phyloP scores from a whole-genome alignment of 148 eudicot species.

The Arbutus unedo region DNA sequence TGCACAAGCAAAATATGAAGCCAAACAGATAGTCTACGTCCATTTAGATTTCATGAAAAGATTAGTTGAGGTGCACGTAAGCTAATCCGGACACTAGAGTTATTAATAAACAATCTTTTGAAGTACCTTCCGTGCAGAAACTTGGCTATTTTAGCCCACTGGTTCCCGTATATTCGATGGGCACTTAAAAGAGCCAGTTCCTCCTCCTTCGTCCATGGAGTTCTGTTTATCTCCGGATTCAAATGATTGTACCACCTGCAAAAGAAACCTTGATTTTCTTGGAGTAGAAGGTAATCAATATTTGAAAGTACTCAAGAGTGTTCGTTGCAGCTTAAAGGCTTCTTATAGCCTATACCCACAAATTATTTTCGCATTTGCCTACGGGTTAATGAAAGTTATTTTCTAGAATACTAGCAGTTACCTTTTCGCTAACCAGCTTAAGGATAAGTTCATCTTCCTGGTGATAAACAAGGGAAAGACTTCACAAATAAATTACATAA shows the following conservation, averaged over 20 bases:
- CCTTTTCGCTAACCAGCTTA: conserved; percentile 58
- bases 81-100: too few relatives aligned
- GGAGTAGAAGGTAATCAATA: not conserved
- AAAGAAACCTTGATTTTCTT: not conserved
- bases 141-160: conserved; percentile 74
- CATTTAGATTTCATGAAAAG: not conserved
- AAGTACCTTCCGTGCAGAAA: conserved; percentile 81
- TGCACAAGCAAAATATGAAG: not conserved
- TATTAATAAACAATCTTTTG: not conserved
- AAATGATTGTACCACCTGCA: conserved; percentile 78
- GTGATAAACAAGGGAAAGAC: not conserved
- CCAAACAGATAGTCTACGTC: not conserved
- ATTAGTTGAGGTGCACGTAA: too few relatives aligned
- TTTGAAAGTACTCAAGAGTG: not conserved
- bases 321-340: not conserved
- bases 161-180: conserved; percentile 61
- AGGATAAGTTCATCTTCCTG: conserved; percentile 78
- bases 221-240: conserved; percentile 68
- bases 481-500: not conserved
- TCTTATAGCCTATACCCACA: not conserved
- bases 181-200: conserved; percentile 44
- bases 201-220: conserved; percentile 70
- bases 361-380: not conserved
- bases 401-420: conserved; percentile 30
- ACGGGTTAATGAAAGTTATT: too few relatives aligned